phyloP scores from a whole-genome alignment of 495 filamentous ascomycete genomes.

The Achaetomiella virescens region DNA sequence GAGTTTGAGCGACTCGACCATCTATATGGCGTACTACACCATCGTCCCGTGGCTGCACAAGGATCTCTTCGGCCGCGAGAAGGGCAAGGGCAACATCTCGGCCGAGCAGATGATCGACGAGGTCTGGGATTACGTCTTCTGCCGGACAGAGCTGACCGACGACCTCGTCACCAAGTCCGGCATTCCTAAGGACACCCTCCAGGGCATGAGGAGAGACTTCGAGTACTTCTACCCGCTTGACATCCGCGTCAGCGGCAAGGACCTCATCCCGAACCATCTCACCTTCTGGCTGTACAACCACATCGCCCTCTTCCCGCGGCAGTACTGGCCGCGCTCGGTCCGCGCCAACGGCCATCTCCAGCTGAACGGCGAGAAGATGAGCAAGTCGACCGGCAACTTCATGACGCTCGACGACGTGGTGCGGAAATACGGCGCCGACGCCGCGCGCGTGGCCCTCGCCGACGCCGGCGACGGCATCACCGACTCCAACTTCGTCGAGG shows the following conservation, averaged over 20 bases:
- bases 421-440: conserved; percentile 91
- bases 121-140: conserved; percentile 93
- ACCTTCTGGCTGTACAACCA: conserved; percentile 98
- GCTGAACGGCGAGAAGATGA: conserved; percentile 96
- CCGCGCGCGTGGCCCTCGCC: conserved; percentile 82
- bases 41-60: conserved; percentile 81
- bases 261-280: conserved; percentile 81
- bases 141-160: conserved; percentile 53
- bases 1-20: conserved; percentile 65
- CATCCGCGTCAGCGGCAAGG: conserved; percentile 75
- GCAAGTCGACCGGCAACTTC: conserved; percentile 93
- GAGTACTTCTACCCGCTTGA: conserved; percentile 97
- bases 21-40: conserved; percentile 98
- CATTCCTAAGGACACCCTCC: conserved; percentile 64
- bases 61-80: conserved; percentile 64
- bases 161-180: conserved; percentile 52
- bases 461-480: conserved; percentile 92
- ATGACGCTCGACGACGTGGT: conserved; percentile 81
- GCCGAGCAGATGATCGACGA: conserved; percentile 91
- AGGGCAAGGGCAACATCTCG: conserved; percentile 56
- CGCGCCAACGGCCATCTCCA: conserved; percentile 89
- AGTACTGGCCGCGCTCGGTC: conserved; percentile 80
- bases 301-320: conserved; percentile 74
- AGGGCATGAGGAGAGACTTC: conserved; percentile 80
- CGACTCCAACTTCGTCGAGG: conserved; percentile 97